Conservation (phyloP, 352 stramenopile species). For the Pythium apleroticum region DNA sequence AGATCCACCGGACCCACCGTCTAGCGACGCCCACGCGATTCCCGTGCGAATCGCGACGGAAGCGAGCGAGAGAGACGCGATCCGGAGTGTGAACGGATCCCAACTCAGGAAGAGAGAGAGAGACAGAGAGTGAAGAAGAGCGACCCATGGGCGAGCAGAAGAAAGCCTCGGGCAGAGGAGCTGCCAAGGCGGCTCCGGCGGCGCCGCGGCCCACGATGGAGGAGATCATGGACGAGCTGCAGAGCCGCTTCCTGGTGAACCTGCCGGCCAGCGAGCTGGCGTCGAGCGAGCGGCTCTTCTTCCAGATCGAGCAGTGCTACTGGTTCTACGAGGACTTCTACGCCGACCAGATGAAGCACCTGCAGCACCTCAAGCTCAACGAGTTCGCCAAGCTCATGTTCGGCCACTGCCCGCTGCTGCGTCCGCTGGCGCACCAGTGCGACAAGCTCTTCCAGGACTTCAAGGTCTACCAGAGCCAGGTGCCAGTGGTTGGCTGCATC, state of each 20-base stretch:
- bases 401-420: conserved; percentile 86
- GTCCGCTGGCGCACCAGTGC: conserved; percentile 84
- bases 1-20: neutral
- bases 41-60: neutral
- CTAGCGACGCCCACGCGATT: neutral
- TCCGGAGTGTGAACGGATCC: neutral
- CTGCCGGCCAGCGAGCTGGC: conserved; percentile 88
- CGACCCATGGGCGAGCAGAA: conserved; percentile 27
- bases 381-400: conserved; percentile 94
- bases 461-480: conserved; percentile 92
- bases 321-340: conserved; percentile 98
- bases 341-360: conserved; percentile 81
- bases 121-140: neutral
- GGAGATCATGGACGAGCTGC: conserved; percentile 95
- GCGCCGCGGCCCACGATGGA: conserved; percentile 49
- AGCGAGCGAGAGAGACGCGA: conserved; percentile 1
- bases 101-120: neutral
- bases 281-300: conserved; percentile 94
- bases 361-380: conserved; percentile 93
- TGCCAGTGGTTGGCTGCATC: conserved; percentile 94
- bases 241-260: conserved; percentile 96
- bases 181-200: neutral
- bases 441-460: conserved; percentile 94
- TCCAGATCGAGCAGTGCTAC: conserved; percentile 97
- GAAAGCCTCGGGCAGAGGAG: conserved; percentile 27